A percentile compares a stretch with the other conserved stretches of the same genome.
These are phyloP conservation scores for Drechslera avenae DNA, from an alignment of 2,329 filamentous ascomycete genomes.

Conservation along the genomic window DNA sequence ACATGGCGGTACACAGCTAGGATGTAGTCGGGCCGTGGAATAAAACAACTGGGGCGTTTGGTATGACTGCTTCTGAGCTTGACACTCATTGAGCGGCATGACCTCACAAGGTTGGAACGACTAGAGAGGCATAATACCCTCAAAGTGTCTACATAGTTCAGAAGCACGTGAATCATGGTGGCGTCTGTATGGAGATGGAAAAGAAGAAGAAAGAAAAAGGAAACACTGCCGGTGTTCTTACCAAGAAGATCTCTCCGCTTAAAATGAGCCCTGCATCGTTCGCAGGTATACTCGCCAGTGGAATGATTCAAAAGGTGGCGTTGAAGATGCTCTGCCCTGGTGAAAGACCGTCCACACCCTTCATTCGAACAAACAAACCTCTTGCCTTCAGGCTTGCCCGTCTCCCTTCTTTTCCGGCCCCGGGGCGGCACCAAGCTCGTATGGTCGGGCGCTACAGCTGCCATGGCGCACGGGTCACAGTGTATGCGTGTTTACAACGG, in stretches of 20 bases:
- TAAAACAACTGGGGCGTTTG: too few relatives aligned
- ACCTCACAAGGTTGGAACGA: too few relatives aligned
- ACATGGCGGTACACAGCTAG: too few relatives aligned
- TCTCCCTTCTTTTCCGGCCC: conserved; percentile 66
- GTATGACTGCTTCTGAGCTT: too few relatives aligned
- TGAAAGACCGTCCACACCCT: conserved; percentile 92
- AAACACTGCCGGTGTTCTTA: conserved; percentile 38
- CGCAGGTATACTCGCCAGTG: conserved; percentile 59
- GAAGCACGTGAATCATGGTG: too few relatives aligned
- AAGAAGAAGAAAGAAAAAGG: conserved; percentile 2
- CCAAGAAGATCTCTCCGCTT: conserved; percentile 64
- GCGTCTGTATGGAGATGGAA: not conserved
- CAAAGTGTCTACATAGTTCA: too few relatives aligned
- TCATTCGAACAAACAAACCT: conserved; percentile 71
- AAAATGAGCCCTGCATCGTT: conserved; percentile 65
- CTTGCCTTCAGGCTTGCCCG: conserved; percentile 53
- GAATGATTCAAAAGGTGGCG: conserved; percentile 90
- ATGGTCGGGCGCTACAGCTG: conserved; percentile 21
- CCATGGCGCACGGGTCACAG: conserved; percentile 16
- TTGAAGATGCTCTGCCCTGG: conserved; percentile 92
- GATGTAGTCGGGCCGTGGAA: too few relatives aligned
- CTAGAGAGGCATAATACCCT: too few relatives aligned
- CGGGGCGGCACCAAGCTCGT: conserved; percentile 53
- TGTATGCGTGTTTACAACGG: not conserved
- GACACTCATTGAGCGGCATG: too few relatives aligned